Evolutionary conservation across 345 rosid genomes (phyloP), one percentile per base, ranked within the genome.

Genomic region (Carallia brachiata): DNA sequence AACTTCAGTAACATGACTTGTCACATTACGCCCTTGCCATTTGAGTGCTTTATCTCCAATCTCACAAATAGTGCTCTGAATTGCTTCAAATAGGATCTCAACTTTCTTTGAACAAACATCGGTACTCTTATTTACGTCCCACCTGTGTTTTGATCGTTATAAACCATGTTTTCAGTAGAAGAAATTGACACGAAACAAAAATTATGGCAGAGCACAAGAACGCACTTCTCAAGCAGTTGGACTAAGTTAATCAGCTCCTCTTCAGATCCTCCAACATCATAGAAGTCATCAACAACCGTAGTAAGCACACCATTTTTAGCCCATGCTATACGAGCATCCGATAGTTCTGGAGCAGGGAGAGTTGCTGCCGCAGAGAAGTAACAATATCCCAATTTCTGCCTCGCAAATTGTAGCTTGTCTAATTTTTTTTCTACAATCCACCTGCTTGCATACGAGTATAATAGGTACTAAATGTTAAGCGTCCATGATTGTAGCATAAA

Each of bases 261-360:
- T 63, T 70, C 80, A 36, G 97, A 89, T 47, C 93, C 97, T 67
- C 95, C 97, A 75, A 90, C 81, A 69, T 94, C 97, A 67, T 83
- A 94, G 70, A 94, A 94, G 75, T 91, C 98, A 54, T 91, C 98
- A 13, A 91, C 82, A 57, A 91, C 89, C 6, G 97, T 94, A 31
- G 95, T 84, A 67, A 94, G 92, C 36, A 92, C 93, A 23, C 87
- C 87, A 62, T 86, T 89, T 85, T 94, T 94, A 62, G 97, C 97
- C 98, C 97, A 94, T n/a, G 95, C 78, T 56, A 88, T 82, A 50
- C 96, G 95, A 12, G 97, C 97, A 78, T 87, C 87, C 18, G 92
- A 84, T 73, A 94, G 63, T 77, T 85, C 88, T 16, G 93, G 93
- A 60, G 83, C 39, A 64, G 78, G 84, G 27, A 89, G 72, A 30